Evolutionary conservation across 495 filamentous ascomycete genomes (phyloP).

Genomic region (Lichina pygmaea): DNA sequence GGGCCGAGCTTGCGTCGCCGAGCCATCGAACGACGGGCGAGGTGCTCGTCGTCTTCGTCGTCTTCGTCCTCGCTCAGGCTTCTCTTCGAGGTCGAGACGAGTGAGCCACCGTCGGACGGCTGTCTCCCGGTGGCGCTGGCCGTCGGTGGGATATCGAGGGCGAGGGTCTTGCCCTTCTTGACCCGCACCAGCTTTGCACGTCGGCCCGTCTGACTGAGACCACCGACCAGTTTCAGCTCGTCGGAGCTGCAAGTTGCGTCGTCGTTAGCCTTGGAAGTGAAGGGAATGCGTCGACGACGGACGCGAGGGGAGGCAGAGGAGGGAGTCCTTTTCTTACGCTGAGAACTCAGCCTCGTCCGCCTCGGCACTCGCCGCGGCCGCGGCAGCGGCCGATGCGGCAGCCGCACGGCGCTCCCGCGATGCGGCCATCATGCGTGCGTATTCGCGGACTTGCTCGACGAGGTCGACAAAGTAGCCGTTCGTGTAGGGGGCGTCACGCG

Average conservation of each 20-base stretch:
- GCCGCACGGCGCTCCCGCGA: constrained; percentile 16
- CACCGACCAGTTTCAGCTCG: constrained; percentile 45
- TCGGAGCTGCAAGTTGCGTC: constrained; percentile 21
- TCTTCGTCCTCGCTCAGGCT: constrained; percentile 2
- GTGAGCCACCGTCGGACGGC: not conserved
- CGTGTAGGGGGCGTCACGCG: constrained; percentile 66
- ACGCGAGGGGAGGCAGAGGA: constrained; percentile 15
- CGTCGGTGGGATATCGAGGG: constrained; percentile 23
- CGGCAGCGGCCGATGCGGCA: constrained; percentile 8
- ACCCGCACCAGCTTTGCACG: constrained; percentile 53
- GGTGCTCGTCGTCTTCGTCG: constrained; percentile 33
- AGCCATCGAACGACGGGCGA: constrained; percentile 66
- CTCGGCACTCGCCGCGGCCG: constrained; percentile 7
- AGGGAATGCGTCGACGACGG: not conserved
- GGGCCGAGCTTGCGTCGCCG: constrained; percentile 51
- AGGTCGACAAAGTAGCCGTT: constrained; percentile 87
- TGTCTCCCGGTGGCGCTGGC: not conserved
- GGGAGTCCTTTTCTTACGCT: constrained; percentile 10
- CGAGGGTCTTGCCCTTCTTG: constrained; percentile 39
- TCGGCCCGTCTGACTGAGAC: constrained; percentile 46
- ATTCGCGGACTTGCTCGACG: constrained; percentile 55
- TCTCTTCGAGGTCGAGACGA: constrained; percentile 6
- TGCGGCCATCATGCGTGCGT: constrained; percentile 33
- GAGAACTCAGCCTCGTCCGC: constrained; percentile 8
- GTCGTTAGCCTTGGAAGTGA: constrained; percentile 14